A percentile compares a stretch with the other conserved stretches of the same genome.
Conservation (phyloP, 164 flowering plant genomes). For the Litsea cubeba region DNA sequence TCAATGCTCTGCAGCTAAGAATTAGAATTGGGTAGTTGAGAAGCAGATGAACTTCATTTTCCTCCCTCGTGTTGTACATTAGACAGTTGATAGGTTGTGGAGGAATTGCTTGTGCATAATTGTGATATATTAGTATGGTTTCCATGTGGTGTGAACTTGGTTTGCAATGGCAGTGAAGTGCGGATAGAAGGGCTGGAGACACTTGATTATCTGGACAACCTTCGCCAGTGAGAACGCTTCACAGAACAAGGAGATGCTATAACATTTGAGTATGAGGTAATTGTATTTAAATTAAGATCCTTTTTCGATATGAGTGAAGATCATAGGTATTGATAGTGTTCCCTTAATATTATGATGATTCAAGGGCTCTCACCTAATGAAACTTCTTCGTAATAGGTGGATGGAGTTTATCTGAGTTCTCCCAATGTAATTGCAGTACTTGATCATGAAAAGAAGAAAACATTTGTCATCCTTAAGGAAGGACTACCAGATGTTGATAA, state of each 20-base stretch:
- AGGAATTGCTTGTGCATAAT: neutral
- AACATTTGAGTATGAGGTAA: slow-evolving; percentile 94
- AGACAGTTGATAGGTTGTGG: too few species aligned
- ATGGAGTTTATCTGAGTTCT: slow-evolving; percentile 72
- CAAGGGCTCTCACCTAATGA: neutral
- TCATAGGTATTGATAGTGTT: neutral
- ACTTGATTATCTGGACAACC: slow-evolving; percentile 89
- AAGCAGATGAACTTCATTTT: too few species aligned
- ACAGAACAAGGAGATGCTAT: slow-evolving; percentile 97
- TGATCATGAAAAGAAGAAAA: slow-evolving; percentile 88
- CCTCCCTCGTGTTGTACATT: too few species aligned
- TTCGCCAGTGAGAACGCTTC: slow-evolving; percentile 66
- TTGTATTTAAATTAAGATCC: neutral
- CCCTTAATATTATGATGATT: too few species aligned
- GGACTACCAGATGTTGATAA: slow-evolving; percentile 94
- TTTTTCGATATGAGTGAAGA: neutral
- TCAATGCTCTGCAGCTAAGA: too few species aligned
- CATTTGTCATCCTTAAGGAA: slow-evolving; percentile 70
- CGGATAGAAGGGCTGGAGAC: slow-evolving; percentile 98
- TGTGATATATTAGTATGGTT: neutral
- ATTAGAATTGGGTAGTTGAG: too few species aligned
- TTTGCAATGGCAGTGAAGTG: slow-evolving; percentile 63
- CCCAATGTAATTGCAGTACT: slow-evolving; percentile 80
- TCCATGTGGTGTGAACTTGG: slow-evolving; percentile 3
- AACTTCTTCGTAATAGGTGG: slow-evolving; percentile 43